phyloP scores from a whole-genome alignment of 345 rosid species.

The Moricandia moricandioides region DNA sequence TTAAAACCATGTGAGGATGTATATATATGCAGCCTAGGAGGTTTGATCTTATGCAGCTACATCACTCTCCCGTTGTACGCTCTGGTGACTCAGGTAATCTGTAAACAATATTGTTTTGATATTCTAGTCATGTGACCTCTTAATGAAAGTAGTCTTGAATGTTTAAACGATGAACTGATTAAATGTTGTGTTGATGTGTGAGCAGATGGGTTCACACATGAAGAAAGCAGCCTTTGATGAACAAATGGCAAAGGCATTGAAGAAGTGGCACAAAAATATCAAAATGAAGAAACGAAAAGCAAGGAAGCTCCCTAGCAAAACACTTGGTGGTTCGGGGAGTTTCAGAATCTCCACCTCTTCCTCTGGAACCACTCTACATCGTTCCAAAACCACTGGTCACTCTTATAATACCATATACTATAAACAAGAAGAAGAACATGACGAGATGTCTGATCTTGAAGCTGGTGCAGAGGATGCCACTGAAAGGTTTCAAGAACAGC shows the following conservation, averaged over 20 bases:
- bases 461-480: conserved; percentile 20
- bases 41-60: conserved; percentile 75
- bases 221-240: conserved; percentile 89
- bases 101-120: not conserved
- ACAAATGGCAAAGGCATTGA: conserved; percentile 87
- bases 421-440: conserved; percentile 32
- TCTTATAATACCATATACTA: conserved; percentile 42
- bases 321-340: conserved; percentile 49
- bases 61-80: conserved; percentile 89
- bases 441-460: conserved; percentile 61
- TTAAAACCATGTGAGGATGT: not conserved
- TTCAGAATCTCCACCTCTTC: conserved; percentile 28
- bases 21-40: conserved; percentile 56
- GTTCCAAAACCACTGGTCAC: conserved; percentile 83
- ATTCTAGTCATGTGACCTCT: not conserved
- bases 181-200: not conserved
- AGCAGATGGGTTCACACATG: conserved; percentile 75
- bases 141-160: not conserved
- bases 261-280: conserved; percentile 79
- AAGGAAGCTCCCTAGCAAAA: conserved; percentile 34
- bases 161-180: not conserved
- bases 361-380: conserved; percentile 46
- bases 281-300: conserved; percentile 59
- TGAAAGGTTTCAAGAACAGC: not conserved
- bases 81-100: conserved; percentile 80